A percentile compares a stretch with the other conserved stretches of the same genome.
Conservation (phyloP, 352 stramenopile genomes). For the Albugo candida region DNA sequence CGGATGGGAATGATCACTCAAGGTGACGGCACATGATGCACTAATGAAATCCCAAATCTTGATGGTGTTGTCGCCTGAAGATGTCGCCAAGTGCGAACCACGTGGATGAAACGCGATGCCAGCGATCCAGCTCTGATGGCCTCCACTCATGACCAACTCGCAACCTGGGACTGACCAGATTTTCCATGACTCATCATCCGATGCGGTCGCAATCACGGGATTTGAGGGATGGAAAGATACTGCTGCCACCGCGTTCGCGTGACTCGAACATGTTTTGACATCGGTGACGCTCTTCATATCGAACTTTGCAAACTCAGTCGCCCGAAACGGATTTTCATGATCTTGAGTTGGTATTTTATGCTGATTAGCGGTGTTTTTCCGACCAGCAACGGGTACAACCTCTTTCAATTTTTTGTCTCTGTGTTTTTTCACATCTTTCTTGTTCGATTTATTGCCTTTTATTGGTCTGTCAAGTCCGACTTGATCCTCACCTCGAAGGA, state of each 20-base stretch:
- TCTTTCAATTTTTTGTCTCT: constrained; percentile 1
- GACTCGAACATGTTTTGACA: constrained; percentile 75
- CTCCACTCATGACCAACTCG: constrained; percentile 89
- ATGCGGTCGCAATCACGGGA: constrained; percentile 80
- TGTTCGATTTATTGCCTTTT: neutral
- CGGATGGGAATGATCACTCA: constrained; percentile 84
- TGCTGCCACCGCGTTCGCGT: constrained; percentile 78
- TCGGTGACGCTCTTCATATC: constrained; percentile 57
- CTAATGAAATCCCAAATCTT: constrained; percentile 90
- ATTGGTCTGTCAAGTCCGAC: neutral
- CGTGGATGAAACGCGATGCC: constrained; percentile 82
- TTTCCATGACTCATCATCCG: constrained; percentile 90
- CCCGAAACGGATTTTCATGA: constrained; percentile 40
- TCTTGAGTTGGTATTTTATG: constrained; percentile 47
- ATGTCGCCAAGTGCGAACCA: constrained; percentile 83
- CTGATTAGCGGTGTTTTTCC: constrained; percentile 18
- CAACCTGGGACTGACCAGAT: constrained; percentile 84
- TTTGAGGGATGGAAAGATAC: constrained; percentile 88
- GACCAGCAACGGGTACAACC: neutral
- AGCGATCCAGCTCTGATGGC: constrained; percentile 82
- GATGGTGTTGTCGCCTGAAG: constrained; percentile 83
- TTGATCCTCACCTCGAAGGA: constrained; percentile 13
- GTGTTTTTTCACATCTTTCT: constrained; percentile 4
- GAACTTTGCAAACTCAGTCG: constrained; percentile 52
- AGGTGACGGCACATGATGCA: constrained; percentile 73